Percentiles rank a stretch among this genome's conserved stretches.
phyloP scores from a whole-genome alignment of 139 green algal genomes.

The Nannochloris sp. region DNA sequence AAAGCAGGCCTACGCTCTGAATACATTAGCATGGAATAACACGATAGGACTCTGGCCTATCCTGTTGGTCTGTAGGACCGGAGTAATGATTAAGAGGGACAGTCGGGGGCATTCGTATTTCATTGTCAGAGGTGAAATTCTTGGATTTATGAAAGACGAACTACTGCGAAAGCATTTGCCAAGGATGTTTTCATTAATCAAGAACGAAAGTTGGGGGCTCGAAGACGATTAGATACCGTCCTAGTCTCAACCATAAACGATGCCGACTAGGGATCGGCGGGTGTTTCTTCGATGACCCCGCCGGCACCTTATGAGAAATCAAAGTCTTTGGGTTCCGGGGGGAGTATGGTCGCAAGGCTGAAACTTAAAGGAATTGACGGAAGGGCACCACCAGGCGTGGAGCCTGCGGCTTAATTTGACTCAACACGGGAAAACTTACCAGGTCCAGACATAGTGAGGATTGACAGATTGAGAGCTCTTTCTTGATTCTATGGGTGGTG shows the following conservation, averaged over 20 bases:
- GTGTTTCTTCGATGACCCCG: conserved; percentile 93
- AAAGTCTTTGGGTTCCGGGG: conserved; percentile 96
- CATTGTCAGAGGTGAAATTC: conserved; percentile 99
- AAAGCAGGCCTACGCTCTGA: conserved; percentile 92
- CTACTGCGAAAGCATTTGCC: conserved; percentile 81
- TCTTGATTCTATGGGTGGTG: conserved; percentile 88
- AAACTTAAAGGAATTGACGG: conserved; percentile 97
- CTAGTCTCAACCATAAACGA: conserved; percentile 99
- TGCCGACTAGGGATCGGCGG: conserved; percentile 97
- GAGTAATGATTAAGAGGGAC: conserved; percentile 99
- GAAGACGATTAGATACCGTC: conserved; percentile 99
- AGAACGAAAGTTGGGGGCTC: conserved; percentile 99
- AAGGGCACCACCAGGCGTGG: conserved; percentile 92
- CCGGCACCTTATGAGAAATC: conserved; percentile 99
- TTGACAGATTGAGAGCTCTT: conserved; percentile 95
- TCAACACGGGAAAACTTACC: conserved; percentile 94
- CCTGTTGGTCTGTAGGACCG: conserved; percentile 92
- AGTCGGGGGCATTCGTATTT: conserved; percentile 99
- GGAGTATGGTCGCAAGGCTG: conserved; percentile 94
- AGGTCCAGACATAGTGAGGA: conserved; percentile 93
- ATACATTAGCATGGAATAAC: conserved; percentile 99
- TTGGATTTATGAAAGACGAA: conserved; percentile 99
- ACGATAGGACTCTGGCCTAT: conserved; percentile 97
- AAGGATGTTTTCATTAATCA: conserved; percentile 99
- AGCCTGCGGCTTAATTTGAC: conserved; percentile 95